phyloP scores from a whole-genome alignment of 306 rosid species.

The Lupinus albus region DNA sequence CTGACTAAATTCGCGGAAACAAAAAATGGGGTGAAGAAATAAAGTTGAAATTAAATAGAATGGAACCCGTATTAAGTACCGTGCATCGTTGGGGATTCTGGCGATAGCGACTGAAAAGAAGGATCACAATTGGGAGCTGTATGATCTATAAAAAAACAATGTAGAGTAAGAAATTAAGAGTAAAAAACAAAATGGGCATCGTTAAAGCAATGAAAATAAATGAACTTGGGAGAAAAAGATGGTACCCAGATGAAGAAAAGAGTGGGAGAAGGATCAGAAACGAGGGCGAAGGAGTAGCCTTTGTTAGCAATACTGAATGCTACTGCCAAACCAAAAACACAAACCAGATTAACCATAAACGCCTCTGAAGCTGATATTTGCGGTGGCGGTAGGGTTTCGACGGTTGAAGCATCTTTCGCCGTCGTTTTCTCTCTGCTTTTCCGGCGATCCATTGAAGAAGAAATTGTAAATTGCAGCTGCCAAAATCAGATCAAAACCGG shows the following conservation, averaged over 20 bases:
- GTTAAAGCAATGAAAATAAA: too few relatives aligned
- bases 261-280: slow-evolving; percentile 47
- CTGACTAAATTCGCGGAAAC: background rate
- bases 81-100: slow-evolving; percentile 39
- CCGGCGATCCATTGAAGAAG: slow-evolving; percentile 39
- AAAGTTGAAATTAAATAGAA: too few relatives aligned
- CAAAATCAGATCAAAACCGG: background rate
- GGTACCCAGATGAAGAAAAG: slow-evolving; percentile 50
- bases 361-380: slow-evolving; percentile 38
- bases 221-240: background rate
- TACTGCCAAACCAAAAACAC: slow-evolving; percentile 33
- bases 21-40: too few relatives aligned
- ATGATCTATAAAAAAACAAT: slow-evolving; percentile 34
- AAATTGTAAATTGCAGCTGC: background rate
- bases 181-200: too few relatives aligned
- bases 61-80: slow-evolving; percentile 26
- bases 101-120: slow-evolving; percentile 47
- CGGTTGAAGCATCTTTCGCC: slow-evolving; percentile 8
- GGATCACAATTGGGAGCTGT: slow-evolving; percentile 46
- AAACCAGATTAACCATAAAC: slow-evolving; percentile 18
- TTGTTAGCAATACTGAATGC: slow-evolving; percentile 34
- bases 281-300: slow-evolving; percentile 38
- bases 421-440: slow-evolving; percentile 15
- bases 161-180: slow-evolving; percentile 14
- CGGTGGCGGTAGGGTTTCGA: background rate